Evolutionary conservation across 495 filamentous ascomycete species (phyloP), one percentile per base, ranked within the genome.

Genomic region (Aspergillus kassunensis): DNA sequence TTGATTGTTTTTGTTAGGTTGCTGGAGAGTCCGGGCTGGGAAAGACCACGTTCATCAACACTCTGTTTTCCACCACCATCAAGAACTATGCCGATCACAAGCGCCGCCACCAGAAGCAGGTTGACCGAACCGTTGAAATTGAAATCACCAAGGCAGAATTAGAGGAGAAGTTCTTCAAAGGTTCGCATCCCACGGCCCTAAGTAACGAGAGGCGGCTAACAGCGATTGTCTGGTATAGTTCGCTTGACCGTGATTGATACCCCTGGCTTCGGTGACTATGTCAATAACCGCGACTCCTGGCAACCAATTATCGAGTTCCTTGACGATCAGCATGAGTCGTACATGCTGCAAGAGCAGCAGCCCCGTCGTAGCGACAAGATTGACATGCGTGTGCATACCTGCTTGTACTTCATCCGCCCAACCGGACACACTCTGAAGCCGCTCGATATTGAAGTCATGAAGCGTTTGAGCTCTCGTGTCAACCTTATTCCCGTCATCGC

Each of bases 111-210:
- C 89, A 91, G 74, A 98, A 98, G 83, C 93, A 98, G 76, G 80
- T 96, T 49, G 93, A 98, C 79, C 97, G 97, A 76, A 98, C 93
- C 9, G 93, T 98, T 49, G 93, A 98, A 78, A 98, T 98, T 64
- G 93, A 97, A 71, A 98, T 98, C 66, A 98, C 93, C 68, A 98
- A 98, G 81, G 93, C 93, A 44, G 93, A 98, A 78, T 75, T 98
- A 53, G 93, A 98, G 77, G 93, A 98, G 84, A 98, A 98, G 80
- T 98, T 98, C 80, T 98, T 98, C 85, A 98, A 98, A 80, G 92
- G 92, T 97, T 80, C 50, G 54, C 47, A 27, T 16, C 35, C 5
- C 37, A 33, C 43, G 27, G 25, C n/a, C 23, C 43, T 24, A 37
- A n/a, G 16, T 43, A 29, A 16, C 33, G 27, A 41, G 36, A 36